Conservation (phyloP, 192 early-diverging fungal species). For the Pilobolus umbonatus region DNA sequence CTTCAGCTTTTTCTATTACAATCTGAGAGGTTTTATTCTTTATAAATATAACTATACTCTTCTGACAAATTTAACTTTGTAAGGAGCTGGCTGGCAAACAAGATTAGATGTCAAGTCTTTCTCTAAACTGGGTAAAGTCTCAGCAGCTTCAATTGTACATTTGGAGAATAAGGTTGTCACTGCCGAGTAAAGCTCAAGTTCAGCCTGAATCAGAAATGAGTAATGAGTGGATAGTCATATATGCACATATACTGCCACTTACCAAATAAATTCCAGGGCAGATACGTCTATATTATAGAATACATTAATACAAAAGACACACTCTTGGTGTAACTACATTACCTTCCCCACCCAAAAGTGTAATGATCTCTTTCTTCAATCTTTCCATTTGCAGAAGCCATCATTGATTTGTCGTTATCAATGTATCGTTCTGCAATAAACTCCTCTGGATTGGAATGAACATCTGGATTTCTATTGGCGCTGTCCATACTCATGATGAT, state of each 20-base stretch:
- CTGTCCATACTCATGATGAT: conserved; percentile 45
- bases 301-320: no score
- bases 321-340: background rate
- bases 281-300: background rate
- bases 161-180: background rate
- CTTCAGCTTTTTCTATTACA: no score
- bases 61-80: background rate
- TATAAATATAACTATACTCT: no score
- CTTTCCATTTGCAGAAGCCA: conserved; percentile 12
- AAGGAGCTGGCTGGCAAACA: background rate
- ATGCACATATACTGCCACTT: no score
- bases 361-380: conserved; percentile 11
- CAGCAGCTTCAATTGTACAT: background rate
- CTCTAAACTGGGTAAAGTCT: background rate
- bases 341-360: conserved; percentile 21
- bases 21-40: no score
- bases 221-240: no score
- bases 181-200: background rate
- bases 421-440: conserved; percentile 42
- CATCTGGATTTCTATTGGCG: conserved; percentile 30
- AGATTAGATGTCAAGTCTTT: background rate
- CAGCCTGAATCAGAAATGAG: no score
- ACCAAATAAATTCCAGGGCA: conserved; percentile 18
- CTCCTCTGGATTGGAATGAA: conserved; percentile 38
- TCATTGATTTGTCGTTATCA: background rate